Base-by-base conservation (phyloP, 2,329 filamentous ascomycete species). In the Lojkania enalia region DNA sequence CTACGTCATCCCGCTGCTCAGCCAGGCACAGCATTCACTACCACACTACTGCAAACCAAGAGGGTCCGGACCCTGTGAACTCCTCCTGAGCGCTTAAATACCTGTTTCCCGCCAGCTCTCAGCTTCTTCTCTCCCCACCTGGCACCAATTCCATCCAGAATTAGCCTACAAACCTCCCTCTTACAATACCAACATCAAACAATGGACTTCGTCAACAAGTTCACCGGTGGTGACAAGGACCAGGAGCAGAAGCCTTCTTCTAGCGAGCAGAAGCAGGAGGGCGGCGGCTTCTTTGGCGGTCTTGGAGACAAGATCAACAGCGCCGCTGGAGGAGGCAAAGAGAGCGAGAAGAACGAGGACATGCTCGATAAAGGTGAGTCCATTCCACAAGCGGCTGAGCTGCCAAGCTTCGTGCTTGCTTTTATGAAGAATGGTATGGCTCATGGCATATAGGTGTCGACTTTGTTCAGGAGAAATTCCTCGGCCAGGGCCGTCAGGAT, bases 341-440 rank as follows among this genome's bases (percentile, higher is more conserved):
- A 87, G 70, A 83, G 85, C 64, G 88, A 92, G 79, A 85, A 89
- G 80, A 87, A 90, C 58, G 88, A 94, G 70, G 87, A 92, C 63
- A 73, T 69, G n/a, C 80, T 94, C 40, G 88, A 94, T 74, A 94
- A 94, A 75, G 85, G 87, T 89, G 67, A 39, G 51, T 53, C 13
- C 20, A 1, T 18, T 14, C 18, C 21, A 38, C 35, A 31, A 33
- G 18, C 2, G n/a, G 15, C 12, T 18, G 25, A 49, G 14, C 32
- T 46, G 31, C 39, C 29, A 51, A 43, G 23, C 32, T 44, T 43
- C 31, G 16, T 35, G 23, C n/a, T 31, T 39, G 14, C 25, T 21
- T 32, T 46, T 38, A n/a, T 27, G 14, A 19, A 14, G 33, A 44
- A 50, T 9, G 13, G 16, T 29, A 20, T 32, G 44, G 48, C 51